These are phyloP conservation scores for Colletotrichum horii DNA, from an alignment of 2,329 filamentous ascomycete genomes.

Conservation along the genomic window DNA sequence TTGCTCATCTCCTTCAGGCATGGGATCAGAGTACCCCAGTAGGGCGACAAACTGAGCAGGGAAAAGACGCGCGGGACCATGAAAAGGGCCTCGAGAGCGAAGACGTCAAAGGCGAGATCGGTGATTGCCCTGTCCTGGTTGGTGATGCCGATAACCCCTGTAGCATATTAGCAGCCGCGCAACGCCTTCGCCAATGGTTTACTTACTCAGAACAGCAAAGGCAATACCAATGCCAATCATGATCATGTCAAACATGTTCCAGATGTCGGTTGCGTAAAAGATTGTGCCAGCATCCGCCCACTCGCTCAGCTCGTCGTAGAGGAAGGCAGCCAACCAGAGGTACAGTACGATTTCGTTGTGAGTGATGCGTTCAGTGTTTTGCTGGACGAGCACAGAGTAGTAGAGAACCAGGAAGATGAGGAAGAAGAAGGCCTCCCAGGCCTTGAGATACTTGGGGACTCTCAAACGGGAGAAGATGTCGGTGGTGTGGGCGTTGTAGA, in stretches of 20 bases:
- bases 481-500: constrained; percentile 71
- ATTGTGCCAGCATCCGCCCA: constrained; percentile 85
- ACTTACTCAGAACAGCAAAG: constrained; percentile 76
- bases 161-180: constrained; percentile 11
- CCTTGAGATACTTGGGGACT: constrained; percentile 84
- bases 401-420: constrained; percentile 78
- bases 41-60: constrained; percentile 83
- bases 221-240: constrained; percentile 76
- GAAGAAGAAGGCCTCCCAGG: constrained; percentile 85
- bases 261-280: constrained; percentile 85
- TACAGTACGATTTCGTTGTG: constrained; percentile 76
- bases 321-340: constrained; percentile 85
- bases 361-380: constrained; percentile 71
- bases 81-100: constrained; percentile 87
- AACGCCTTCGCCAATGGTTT: not conserved
- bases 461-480: constrained; percentile 78
- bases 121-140: constrained; percentile 67
- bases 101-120: constrained; percentile 85
- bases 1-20: constrained; percentile 95
- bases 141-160: constrained; percentile 71
- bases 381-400: constrained; percentile 82
- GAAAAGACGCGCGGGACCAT: constrained; percentile 90
- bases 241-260: constrained; percentile 75
- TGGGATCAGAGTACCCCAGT: constrained; percentile 89
- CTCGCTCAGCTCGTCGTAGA: constrained; percentile 86